These are phyloP conservation scores for Piper longum DNA, from an alignment of 164 flowering plant genomes.

Conservation along the genomic window DNA sequence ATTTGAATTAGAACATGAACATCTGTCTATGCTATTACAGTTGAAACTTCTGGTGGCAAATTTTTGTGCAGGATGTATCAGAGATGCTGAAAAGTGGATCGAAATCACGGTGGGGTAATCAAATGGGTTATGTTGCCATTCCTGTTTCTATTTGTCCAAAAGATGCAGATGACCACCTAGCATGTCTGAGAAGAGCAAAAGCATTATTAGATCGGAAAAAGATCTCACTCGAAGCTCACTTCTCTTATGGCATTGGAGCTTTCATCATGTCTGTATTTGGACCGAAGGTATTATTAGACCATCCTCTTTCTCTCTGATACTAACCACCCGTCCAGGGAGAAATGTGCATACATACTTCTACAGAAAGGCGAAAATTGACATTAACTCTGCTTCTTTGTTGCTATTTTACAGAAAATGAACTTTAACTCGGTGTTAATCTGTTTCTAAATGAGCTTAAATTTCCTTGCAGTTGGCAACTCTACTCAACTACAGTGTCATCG, in stretches of 20 bases:
- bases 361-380: no score
- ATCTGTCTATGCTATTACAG: no score
- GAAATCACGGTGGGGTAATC: constrained; percentile 51
- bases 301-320: not conserved
- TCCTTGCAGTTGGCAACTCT: constrained; percentile 27
- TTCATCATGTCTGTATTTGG: constrained; percentile 41
- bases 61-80: constrained; percentile 32
- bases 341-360: no score
- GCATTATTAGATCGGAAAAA: constrained; percentile 53
- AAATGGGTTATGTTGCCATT: constrained; percentile 47
- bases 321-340: no score
- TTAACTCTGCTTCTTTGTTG: no score
- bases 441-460: not conserved
- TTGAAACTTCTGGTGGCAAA: no score
- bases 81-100: constrained; percentile 29
- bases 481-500: constrained; percentile 42
- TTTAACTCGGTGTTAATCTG: no score
- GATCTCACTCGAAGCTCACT: constrained; percentile 47
- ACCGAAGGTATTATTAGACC: constrained; percentile 35
- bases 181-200: constrained; percentile 41
- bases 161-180: constrained; percentile 30
- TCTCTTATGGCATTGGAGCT: constrained; percentile 34
- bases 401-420: no score
- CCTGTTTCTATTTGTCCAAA: constrained; percentile 40
- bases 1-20: no score